A percentile compares a stretch with the other conserved stretches of the same genome.
phyloP scores from a whole-genome alignment of 2,329 filamentous ascomycete genomes.

The Trichophyton verrucosum region DNA sequence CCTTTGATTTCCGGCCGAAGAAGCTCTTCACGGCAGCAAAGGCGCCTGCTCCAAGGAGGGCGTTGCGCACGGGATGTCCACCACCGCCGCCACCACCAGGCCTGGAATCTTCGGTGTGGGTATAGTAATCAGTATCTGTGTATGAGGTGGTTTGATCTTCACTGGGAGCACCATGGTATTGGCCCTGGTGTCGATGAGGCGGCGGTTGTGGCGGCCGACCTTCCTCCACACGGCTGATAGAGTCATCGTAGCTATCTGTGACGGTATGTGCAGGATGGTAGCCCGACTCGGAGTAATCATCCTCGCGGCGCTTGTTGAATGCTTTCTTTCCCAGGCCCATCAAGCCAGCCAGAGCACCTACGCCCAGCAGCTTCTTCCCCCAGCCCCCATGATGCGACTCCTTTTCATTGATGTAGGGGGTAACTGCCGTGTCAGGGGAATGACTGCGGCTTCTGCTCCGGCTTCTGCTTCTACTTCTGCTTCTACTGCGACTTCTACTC shows the following conservation, averaged over 20 bases:
- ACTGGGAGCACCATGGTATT: conserved; percentile 22
- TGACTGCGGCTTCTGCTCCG: not conserved
- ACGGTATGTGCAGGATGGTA: conserved; percentile 42
- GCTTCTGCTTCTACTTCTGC: not conserved
- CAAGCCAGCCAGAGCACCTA: conserved; percentile 51
- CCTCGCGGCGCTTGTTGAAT: conserved; percentile 43
- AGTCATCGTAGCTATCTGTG: conserved; percentile 32
- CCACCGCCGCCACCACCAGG: not conserved
- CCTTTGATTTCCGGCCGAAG: conserved; percentile 47
- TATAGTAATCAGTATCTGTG: conserved; percentile 29
- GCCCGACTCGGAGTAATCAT: conserved; percentile 41
- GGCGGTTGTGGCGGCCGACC: conserved; percentile 37
- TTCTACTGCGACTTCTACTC: conserved; percentile 26
- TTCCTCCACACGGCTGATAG: conserved; percentile 38
- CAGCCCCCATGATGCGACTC: conserved; percentile 48
- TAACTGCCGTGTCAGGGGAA: not conserved
- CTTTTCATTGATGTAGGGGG: conserved; percentile 56
- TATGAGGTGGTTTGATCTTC: conserved; percentile 26
- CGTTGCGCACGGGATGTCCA: conserved; percentile 43
- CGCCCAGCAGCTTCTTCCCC: conserved; percentile 47
- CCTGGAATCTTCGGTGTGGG: conserved; percentile 31
- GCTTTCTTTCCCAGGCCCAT: conserved; percentile 50
- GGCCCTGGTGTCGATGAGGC: conserved; percentile 16
- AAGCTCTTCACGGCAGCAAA: conserved; percentile 46
- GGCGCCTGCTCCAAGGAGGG: conserved; percentile 55